Base-by-base conservation (phyloP, 1,139 yeast genomes). In the Ashbya aceris region DNA sequence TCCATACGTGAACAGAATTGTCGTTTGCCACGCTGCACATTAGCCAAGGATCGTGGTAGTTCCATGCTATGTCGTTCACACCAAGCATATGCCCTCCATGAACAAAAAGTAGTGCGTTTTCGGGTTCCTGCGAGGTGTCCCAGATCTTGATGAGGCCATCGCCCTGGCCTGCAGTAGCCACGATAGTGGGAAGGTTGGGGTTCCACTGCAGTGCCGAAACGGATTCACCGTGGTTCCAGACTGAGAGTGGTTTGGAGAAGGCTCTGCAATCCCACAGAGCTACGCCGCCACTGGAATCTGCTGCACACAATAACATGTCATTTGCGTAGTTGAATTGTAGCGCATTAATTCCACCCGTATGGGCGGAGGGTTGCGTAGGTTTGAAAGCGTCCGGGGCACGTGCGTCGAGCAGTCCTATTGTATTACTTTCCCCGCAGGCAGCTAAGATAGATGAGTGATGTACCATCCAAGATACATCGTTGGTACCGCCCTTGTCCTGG, bases 1-100 rank as follows among this genome's bases (percentile, higher is more conserved):
- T 76, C 96, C 96, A 91, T 1, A 89, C 65, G 50, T 91, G 97
- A 29, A 89, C 64, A 3, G 94, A 76, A 58, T 91, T 91, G 57
- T 91, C 97, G 56, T 84, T 91, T 0, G 91, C 80, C 3, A 86
- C 94, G 56, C 87, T 79, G 7, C 91, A 83, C 36, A 89, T 54
- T 64, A 85, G 71, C 83, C 89, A 80, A 8, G 81, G 79, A 49
- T 82, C 82, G 49, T 77, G 79, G 1, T 79, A 76, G 45, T 87
- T 84, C 98, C 98, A 91, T 38, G 80, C 76, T 37, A 89, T 68
- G 57, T 89, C 97, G 54, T 83, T 80, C 11, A 91, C 84, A 17
- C 93, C 89, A 43, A 83, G 69, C 73, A 91, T 77, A 60, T 91
- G 99, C 0, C 98, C 98, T 9, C 83, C 85, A 61, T 93, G 98